phyloP scores from a whole-genome alignment of 108 stramenopile genomes.

The Poteriospumella lacustris region DNA sequence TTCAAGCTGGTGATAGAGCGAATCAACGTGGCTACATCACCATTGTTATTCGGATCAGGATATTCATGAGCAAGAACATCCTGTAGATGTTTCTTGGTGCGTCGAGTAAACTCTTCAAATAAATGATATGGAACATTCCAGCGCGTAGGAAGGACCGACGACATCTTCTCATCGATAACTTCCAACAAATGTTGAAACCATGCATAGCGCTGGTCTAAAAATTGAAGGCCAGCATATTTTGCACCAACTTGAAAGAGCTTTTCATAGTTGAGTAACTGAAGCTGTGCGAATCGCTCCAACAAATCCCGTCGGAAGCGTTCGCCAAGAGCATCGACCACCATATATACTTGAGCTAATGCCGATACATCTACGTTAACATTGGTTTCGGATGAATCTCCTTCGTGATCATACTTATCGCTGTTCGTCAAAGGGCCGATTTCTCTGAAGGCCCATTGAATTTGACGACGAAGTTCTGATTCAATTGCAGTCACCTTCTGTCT shows the following conservation, averaged over 20 bases:
- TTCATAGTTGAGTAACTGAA: conserved; percentile 7
- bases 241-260: not conserved
- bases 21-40: not conserved
- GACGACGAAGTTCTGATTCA: not conserved
- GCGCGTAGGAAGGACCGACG: not conserved
- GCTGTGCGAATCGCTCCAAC: conserved; percentile 1
- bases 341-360: not conserved
- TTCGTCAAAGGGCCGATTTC: not conserved
- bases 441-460: not conserved
- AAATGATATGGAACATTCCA: not conserved
- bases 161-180: not conserved
- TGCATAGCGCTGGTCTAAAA: not conserved
- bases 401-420: not conserved
- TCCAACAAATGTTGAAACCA: not conserved
- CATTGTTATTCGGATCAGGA: not conserved
- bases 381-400: not conserved
- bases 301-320: not conserved
- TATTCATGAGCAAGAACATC: not conserved
- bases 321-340: conserved; percentile 1
- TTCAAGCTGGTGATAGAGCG: not conserved
- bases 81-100: not conserved
- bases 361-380: not conserved
- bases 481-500: not conserved
- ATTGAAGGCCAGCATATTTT: not conserved
- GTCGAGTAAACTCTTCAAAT: not conserved